Evolutionary conservation across 2,329 filamentous ascomycete genomes (phyloP), one percentile per base, ranked within the genome.

Genomic region (Nothophaeocryptopus gaeumannii): DNA sequence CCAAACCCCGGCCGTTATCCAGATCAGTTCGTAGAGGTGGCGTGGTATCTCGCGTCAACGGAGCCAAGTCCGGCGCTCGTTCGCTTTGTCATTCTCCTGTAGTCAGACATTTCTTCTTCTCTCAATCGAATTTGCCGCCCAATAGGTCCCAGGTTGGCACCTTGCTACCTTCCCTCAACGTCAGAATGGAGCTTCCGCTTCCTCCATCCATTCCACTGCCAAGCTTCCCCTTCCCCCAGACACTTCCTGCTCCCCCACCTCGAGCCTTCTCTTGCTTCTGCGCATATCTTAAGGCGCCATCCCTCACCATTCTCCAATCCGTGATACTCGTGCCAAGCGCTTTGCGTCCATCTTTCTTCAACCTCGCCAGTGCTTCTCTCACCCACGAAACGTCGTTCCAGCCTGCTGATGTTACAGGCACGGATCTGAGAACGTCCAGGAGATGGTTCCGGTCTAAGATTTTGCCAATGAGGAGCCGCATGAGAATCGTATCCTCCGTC

Each of bases 121-220:
- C 20, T 26, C 20, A 26, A 26, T 26, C 20, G 7, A 26, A 26
- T 7, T 26, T 7, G 20, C 20, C 20, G 7, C 20, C 20, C 3
- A 48, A n/a, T 13, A 48, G 32, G 31, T 48, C 31, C 46, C 46
- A 48, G 3, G 46, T 48, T 16, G 46, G 46, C 39, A 48, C 46
- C 20, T 26, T 26, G 4, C 20, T 7, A 26, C 20, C 20, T 26
- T 26, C 20, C 20, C 7, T 26, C 20, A 26, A 26, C 20, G 20
- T 26, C 20, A 26, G 20, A 26, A 3, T 26, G 4, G 20, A 26
- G 20, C 20, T 26, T 7, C 20, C 20, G 7, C 20, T 26, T 7
- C 20, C 20, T 26, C 20, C 20, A 26, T 7, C 7, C 7, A 26
- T 26, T 26, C 20, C 20, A 26, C 20, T 26, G 3, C 4, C 20